Evolutionary conservation across 2,329 filamentous ascomycete genomes (phyloP).

Genomic region (Talaromyces rugulosus): DNA sequence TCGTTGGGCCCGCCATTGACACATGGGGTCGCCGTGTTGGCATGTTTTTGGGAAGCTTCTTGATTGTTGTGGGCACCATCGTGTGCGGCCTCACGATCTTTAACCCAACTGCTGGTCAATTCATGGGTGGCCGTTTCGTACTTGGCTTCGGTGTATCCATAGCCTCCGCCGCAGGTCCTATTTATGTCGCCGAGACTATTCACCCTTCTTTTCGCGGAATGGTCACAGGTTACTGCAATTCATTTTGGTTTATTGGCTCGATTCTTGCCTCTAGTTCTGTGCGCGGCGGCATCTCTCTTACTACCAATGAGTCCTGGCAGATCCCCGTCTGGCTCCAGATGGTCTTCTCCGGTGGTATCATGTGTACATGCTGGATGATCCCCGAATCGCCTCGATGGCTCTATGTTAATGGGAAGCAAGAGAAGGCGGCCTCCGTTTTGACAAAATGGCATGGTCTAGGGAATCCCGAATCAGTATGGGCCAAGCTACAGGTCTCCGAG

Average conservation of each 20-base stretch:
- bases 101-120: slow-evolving; percentile 36
- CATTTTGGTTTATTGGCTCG: not conserved
- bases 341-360: slow-evolving; percentile 8
- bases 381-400: slow-evolving; percentile 27
- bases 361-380: slow-evolving; percentile 15
- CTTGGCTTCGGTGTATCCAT: slow-evolving; percentile 57
- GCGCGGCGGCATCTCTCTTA: not conserved
- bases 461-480: slow-evolving; percentile 36
- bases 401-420: not conserved
- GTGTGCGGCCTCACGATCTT: slow-evolving; percentile 40
- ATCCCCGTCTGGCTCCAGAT: slow-evolving; percentile 13
- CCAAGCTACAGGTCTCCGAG: slow-evolving; percentile 39
- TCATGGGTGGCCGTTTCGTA: slow-evolving; percentile 55
- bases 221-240: not conserved
- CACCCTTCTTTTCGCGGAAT: not conserved
- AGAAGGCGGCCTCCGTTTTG: slow-evolving; percentile 31
- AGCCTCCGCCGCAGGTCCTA: slow-evolving; percentile 56
- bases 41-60: slow-evolving; percentile 48
- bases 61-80: slow-evolving; percentile 51
- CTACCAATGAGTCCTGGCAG: slow-evolving; percentile 7
- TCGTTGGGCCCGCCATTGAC: not conserved
- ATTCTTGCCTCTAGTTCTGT: not conserved
- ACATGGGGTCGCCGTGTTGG: not conserved
- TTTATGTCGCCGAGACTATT: slow-evolving; percentile 58
- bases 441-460: slow-evolving; percentile 42